A percentile compares a stretch with the other conserved stretches of the same genome.
These are phyloP conservation scores for Streptanthus diversifolius DNA, from an alignment of 345 rosid species.

Conservation along the genomic window DNA sequence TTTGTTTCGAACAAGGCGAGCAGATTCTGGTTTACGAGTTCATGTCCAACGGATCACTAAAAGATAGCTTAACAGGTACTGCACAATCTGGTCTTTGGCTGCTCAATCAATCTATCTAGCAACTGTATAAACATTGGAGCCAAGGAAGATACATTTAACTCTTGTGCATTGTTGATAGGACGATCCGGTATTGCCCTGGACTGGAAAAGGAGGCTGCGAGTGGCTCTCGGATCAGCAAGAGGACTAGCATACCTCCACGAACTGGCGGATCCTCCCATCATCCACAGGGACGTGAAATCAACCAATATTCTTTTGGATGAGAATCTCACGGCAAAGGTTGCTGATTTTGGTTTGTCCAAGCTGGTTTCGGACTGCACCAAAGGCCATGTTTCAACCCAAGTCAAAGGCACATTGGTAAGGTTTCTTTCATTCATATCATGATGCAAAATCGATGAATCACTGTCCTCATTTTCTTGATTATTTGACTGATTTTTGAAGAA, in stretches of 20 bases:
- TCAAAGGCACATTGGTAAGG: constrained; percentile 93
- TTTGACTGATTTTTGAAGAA: neutral
- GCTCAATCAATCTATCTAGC: neutral
- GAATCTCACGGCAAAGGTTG: constrained; percentile 78
- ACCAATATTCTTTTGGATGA: constrained; percentile 84
- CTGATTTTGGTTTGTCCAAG: constrained; percentile 95
- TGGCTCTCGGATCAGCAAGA: constrained; percentile 91
- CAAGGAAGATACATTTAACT: neutral
- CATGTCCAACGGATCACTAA: constrained; percentile 79
- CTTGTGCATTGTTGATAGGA: constrained; percentile 41
- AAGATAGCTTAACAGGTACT: constrained; percentile 77
- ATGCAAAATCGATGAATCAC: neutral
- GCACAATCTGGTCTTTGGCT: neutral
- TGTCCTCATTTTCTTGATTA: neutral
- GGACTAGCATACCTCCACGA: constrained; percentile 96
- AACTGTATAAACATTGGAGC: too few relatives aligned
- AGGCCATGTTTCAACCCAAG: constrained; percentile 99
- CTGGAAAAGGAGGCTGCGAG: constrained; percentile 83
- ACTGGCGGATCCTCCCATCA: constrained; percentile 91
- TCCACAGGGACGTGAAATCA: constrained; percentile 91
- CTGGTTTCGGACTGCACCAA: constrained; percentile 83
- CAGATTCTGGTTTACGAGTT: constrained; percentile 89
- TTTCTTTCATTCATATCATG: neutral
- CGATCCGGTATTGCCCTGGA: constrained; percentile 61
- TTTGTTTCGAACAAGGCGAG: constrained; percentile 87